These are phyloP conservation scores for Lachancea thermotolerans DNA, from an alignment of 805 yeast species.

Conservation along the genomic window DNA sequence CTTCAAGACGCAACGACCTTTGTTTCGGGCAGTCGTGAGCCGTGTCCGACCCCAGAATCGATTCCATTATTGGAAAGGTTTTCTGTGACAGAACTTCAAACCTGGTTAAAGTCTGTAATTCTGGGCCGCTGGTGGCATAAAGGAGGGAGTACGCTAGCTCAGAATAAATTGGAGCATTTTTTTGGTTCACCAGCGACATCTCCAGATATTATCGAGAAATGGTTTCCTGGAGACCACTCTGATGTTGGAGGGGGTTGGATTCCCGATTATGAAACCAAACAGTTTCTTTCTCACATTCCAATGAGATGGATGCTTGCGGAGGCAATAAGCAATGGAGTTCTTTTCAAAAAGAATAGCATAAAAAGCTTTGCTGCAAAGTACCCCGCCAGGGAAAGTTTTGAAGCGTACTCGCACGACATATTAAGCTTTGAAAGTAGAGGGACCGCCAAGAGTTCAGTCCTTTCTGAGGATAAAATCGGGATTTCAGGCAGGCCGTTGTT, in stretches of 20 bases:
- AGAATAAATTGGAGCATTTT: too few relatives aligned
- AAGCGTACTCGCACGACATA: slow-evolving; percentile 49
- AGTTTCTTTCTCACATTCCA: slow-evolving; percentile 42
- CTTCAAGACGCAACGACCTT: too few relatives aligned
- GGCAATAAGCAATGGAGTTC: slow-evolving; percentile 45
- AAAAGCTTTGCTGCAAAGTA: slow-evolving; percentile 36
- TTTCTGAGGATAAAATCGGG: background rate
- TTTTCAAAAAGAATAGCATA: slow-evolving; percentile 38
- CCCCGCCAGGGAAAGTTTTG: slow-evolving; percentile 36
- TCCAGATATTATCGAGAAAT: slow-evolving; percentile 39
- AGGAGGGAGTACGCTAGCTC: too few relatives aligned
- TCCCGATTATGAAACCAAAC: slow-evolving; percentile 35
- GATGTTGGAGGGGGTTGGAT: slow-evolving; percentile 69
- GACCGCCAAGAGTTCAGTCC: slow-evolving; percentile 1
- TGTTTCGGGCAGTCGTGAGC: too few relatives aligned
- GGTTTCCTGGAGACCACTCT: slow-evolving; percentile 67
- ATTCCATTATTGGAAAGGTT: too few relatives aligned
- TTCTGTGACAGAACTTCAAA: too few relatives aligned
- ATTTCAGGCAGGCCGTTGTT: background rate
- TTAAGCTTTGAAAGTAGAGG: slow-evolving; percentile 27
- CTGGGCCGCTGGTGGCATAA: too few relatives aligned
- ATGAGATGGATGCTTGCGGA: slow-evolving; percentile 57
- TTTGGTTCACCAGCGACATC: slow-evolving; percentile 9
- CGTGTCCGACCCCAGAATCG: too few relatives aligned
- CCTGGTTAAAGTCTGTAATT: too few relatives aligned